Percentiles rank a stretch among this genome's conserved stretches.
These are phyloP conservation scores for Nigrospora oryzae DNA, from an alignment of 2,329 filamentous ascomycete species.

Conservation along the genomic window DNA sequence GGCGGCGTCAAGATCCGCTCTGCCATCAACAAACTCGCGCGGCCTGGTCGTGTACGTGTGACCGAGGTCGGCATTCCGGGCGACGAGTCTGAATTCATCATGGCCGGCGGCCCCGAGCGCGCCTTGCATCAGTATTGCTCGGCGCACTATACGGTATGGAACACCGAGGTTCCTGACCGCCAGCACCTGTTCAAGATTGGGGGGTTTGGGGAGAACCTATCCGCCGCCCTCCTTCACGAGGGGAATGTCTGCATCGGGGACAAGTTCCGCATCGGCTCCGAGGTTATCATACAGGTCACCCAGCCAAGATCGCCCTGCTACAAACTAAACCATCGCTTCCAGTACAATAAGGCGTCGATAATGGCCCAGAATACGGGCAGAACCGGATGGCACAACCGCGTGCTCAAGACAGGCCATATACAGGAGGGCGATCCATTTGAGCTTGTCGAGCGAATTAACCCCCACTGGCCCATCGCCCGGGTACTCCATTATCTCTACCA, in stretches of 20 bases:
- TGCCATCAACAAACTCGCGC: conserved; percentile 46
- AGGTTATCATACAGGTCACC: conserved; percentile 47
- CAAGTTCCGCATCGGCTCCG: conserved; percentile 37
- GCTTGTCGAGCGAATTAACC: conserved; percentile 3
- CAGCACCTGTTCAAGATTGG: conserved; percentile 44
- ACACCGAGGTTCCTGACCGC: conserved; percentile 37
- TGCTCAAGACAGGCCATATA: conserved; percentile 45
- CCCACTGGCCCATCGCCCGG: conserved; percentile 1
- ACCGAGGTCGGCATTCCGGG: conserved; percentile 40
- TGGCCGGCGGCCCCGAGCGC: conserved; percentile 54
- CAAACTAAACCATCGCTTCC: conserved; percentile 61
- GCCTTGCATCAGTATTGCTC: conserved; percentile 52
- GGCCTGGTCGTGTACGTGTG: conserved; percentile 33
- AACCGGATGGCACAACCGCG: conserved; percentile 58
- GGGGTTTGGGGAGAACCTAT: conserved; percentile 57
- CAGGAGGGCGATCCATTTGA: conserved; percentile 10
- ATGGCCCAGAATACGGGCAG: conserved; percentile 45
- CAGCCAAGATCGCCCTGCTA: conserved; percentile 56
- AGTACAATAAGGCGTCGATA: conserved; percentile 50
- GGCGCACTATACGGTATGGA: conserved; percentile 48
- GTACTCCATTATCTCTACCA: conserved; percentile 3
- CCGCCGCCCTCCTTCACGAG: conserved; percentile 47
- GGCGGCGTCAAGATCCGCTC: conserved; percentile 39
- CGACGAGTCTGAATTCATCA: conserved; percentile 51
- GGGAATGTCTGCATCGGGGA: conserved; percentile 58